Percentiles rank a stretch among this genome's conserved stretches.
Evolutionary conservation across 768 basidiomycete genomes (phyloP).

Genomic region (Aureoboletus auriporus): DNA sequence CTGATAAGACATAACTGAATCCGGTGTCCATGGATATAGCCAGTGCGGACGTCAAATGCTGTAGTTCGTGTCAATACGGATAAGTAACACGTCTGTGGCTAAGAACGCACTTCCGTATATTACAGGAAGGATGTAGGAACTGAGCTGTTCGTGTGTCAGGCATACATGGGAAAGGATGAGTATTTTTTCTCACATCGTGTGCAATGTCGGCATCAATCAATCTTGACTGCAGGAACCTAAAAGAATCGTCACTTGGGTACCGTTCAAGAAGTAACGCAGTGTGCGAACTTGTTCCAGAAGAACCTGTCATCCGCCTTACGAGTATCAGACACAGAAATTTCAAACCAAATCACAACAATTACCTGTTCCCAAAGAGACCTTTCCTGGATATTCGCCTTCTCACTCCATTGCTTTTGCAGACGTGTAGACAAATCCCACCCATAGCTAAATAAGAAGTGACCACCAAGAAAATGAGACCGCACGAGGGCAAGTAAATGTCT

Average conservation of each 20-base stretch:
- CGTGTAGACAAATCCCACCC: conserved; percentile 85
- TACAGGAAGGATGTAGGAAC: conserved; percentile 85
- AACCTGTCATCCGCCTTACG: conserved; percentile 88
- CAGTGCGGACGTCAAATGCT: conserved; percentile 86
- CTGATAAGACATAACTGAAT: conserved; percentile 87
- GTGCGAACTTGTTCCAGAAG: conserved; percentile 84
- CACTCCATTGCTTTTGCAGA: conserved; percentile 76
- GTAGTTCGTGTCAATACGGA: conserved; percentile 7
- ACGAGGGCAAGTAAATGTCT: conserved; percentile 83
- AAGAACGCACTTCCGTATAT: conserved; percentile 85
- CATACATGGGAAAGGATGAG: neutral
- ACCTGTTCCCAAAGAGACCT: conserved; percentile 78
- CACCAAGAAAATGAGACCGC: conserved; percentile 73
- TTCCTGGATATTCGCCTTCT: conserved; percentile 44
- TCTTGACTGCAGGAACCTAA: conserved; percentile 52
- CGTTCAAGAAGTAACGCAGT: neutral
- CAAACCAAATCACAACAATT: conserved; percentile 23
- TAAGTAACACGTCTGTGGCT: neutral
- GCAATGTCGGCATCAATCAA: conserved; percentile 56
- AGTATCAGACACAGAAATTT: conserved; percentile 8
- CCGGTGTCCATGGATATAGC: conserved; percentile 71
- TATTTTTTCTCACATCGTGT: conserved; percentile 54
- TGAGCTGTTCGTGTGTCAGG: conserved; percentile 51
- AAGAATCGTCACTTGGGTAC: conserved; percentile 1
- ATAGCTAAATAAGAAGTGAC: conserved; percentile 89